Evolutionary conservation across 371 early-diverging fungal genomes (phyloP).

Genomic region (Capillidium heterosporum): DNA sequence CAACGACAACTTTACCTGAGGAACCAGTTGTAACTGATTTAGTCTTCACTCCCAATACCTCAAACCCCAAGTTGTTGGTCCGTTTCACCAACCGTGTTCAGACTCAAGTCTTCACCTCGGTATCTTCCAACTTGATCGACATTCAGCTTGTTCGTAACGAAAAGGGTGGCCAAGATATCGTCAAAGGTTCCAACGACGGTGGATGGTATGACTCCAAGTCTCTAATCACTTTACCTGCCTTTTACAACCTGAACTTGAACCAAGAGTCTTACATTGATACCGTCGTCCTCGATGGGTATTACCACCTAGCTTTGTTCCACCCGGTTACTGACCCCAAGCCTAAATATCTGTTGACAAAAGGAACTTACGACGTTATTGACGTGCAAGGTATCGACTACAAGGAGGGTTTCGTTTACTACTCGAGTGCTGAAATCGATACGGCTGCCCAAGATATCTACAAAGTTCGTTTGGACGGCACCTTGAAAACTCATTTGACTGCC

Average conservation of each 20-base stretch:
- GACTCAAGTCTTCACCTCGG: background rate
- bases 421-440: background rate
- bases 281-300: conserved; percentile 52
- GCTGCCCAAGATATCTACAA: conserved; percentile 7
- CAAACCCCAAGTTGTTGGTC: background rate
- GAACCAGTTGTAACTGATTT: background rate
- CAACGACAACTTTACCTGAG: background rate
- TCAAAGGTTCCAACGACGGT: background rate
- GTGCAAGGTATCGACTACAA: background rate
- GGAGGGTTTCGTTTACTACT: background rate
- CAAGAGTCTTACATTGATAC: conserved; percentile 59
- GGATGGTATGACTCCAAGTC: background rate
- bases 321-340: conserved; percentile 23
- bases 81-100: background rate
- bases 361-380: conserved; percentile 63
- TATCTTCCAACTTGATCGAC: background rate
- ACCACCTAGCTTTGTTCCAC: conserved; percentile 64
- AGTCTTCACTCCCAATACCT: background rate
- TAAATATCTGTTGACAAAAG: conserved; percentile 53
- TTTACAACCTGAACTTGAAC: background rate
- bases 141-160: background rate
- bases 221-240: background rate
- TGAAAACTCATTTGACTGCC: conserved; percentile 5
- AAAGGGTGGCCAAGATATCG: background rate
- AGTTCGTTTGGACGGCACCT: conserved; percentile 21